These are phyloP conservation scores for Dactylellina sp. DNA, from an alignment of 2,329 filamentous ascomycete species.

Conservation along the genomic window DNA sequence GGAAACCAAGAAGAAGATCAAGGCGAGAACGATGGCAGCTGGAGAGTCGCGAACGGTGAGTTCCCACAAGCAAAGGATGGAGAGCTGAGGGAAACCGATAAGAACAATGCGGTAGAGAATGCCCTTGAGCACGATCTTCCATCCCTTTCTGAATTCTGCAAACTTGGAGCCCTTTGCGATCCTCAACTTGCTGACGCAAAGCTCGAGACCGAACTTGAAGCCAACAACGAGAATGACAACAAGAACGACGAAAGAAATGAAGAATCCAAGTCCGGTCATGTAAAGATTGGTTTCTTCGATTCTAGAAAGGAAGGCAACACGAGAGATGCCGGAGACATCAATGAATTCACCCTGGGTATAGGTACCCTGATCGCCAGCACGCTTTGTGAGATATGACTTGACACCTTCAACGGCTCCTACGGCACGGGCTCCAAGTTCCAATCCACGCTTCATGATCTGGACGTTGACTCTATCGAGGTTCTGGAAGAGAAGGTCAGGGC, in stretches of 20 bases:
- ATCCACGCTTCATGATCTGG: conserved; percentile 77
- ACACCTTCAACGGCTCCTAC: conserved; percentile 68
- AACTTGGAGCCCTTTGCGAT: conserved; percentile 84
- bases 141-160: conserved; percentile 91
- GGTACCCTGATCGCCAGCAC: conserved; percentile 44
- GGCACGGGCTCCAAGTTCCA: conserved; percentile 60
- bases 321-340: conserved; percentile 82
- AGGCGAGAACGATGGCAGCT: conserved; percentile 84
- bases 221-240: conserved; percentile 77
- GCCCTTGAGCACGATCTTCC: conserved; percentile 91
- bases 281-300: conserved; percentile 95
- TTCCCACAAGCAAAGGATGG: conserved; percentile 92
- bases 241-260: conserved; percentile 82
- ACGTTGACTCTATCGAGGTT: conserved; percentile 80
- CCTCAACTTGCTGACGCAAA: conserved; percentile 77
- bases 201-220: conserved; percentile 85
- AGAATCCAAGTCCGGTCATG: conserved; percentile 89
- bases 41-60: conserved; percentile 86
- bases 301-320: conserved; percentile 83
- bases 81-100: conserved; percentile 91
- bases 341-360: conserved; percentile 62
- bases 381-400: conserved; percentile 40
- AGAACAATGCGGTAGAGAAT: conserved; percentile 90
- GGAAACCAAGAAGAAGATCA: conserved; percentile 89
- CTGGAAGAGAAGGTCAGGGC: conserved; percentile 80